A percentile compares a stretch with the other conserved stretches of the same genome.
These are phyloP conservation scores for Lactuca saligna DNA, from an alignment of 129 eudicot species.

Conservation along the genomic window DNA sequence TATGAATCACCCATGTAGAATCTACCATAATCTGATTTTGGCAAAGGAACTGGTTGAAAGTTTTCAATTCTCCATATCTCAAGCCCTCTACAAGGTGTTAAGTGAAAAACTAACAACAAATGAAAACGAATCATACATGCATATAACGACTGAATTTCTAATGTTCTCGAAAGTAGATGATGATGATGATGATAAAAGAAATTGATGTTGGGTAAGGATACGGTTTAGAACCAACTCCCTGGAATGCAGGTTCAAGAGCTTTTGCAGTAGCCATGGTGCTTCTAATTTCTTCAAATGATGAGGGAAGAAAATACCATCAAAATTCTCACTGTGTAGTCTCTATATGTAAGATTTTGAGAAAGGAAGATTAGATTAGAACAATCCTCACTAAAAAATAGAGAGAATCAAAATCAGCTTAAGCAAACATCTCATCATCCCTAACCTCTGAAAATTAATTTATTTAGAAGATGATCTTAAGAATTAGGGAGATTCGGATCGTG, in stretches of 20 bases:
- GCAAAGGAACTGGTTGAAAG: constrained; percentile 81
- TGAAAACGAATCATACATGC: constrained; percentile 3
- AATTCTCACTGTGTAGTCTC: constrained; percentile 17
- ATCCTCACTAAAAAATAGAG: neutral
- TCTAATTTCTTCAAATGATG: constrained; percentile 18
- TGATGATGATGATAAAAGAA: neutral
- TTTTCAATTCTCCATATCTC: constrained; percentile 96
- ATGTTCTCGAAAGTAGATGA: neutral
- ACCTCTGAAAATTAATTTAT: neutral
- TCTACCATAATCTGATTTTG: constrained; percentile 81
- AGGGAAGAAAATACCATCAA: constrained; percentile 21
- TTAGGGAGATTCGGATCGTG: neutral
- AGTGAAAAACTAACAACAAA: constrained; percentile 40
- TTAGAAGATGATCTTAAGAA: neutral
- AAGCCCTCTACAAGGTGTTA: constrained; percentile 75
- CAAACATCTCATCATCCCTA: neutral
- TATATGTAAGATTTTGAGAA: constrained; percentile 11
- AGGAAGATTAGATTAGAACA: neutral
- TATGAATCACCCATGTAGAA: constrained; percentile 89
- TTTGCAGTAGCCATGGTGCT: constrained; percentile 75
- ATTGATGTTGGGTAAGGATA: constrained; percentile 54
- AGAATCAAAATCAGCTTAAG: neutral
- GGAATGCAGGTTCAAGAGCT: constrained; percentile 98
- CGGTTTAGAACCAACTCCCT: constrained; percentile 86
- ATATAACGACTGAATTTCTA: neutral